These are phyloP conservation scores for Senecio squalidus DNA, from an alignment of 140 eudicot genomes.

Conservation along the genomic window DNA sequence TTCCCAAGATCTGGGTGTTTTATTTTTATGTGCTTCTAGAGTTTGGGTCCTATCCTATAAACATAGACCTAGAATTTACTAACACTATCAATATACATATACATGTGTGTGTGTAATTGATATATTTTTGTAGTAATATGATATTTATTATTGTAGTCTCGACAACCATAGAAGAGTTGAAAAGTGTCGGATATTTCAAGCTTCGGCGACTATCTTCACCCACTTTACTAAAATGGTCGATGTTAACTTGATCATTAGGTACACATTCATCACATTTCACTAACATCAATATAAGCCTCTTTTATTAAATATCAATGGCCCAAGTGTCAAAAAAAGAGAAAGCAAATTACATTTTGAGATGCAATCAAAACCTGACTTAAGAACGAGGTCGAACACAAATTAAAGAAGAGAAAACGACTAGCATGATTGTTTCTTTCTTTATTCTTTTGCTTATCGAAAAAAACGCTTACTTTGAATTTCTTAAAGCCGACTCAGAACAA, in stretches of 20 bases:
- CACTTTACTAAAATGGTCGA: slow-evolving; percentile 3
- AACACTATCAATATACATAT: too few species aligned
- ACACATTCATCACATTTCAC: slow-evolving; percentile 15
- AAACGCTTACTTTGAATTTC: neutral
- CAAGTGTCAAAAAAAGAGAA: neutral
- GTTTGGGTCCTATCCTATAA: too few species aligned
- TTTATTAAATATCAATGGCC: neutral
- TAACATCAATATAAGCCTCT: neutral
- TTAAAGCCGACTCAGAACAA: neutral
- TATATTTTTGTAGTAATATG: neutral
- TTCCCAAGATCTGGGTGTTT: too few species aligned
- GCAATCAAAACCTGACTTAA: too few species aligned
- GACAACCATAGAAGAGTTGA: neutral
- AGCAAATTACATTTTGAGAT: slow-evolving; percentile 1
- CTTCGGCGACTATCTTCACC: neutral
- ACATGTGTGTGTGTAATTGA: neutral
- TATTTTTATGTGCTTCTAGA: too few species aligned
- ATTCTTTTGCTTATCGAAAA: neutral
- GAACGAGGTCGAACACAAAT: neutral
- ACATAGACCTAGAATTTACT: too few species aligned
- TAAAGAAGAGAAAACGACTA: slow-evolving; percentile 16
- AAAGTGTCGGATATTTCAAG: neutral
- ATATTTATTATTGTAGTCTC: neutral
- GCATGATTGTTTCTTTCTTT: slow-evolving; percentile 1
- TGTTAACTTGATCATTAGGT: slow-evolving; percentile 10